Conservation (phyloP, 2,329 filamentous ascomycete genomes). For the Beauveria caledonica region DNA sequence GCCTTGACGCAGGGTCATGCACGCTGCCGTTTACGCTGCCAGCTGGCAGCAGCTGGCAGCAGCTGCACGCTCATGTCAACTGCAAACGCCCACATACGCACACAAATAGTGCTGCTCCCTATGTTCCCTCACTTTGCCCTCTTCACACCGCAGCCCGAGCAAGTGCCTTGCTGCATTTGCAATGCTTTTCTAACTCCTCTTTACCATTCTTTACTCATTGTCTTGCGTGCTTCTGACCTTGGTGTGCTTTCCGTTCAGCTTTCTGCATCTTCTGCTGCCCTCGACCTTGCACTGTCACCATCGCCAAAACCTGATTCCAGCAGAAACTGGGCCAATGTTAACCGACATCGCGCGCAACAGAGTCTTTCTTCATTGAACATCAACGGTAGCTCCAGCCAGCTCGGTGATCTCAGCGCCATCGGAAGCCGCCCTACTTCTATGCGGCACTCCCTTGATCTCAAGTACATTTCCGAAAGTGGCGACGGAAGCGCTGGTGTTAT, state of each 20-base stretch:
- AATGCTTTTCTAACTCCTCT: not conserved
- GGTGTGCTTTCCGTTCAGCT: conserved; percentile 44
- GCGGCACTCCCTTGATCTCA: conserved; percentile 51
- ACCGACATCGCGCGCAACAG: conserved; percentile 60
- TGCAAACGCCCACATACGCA: not conserved
- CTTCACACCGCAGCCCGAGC: not conserved
- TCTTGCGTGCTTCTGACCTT: conserved; percentile 26
- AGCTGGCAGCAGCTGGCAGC: conserved; percentile 4
- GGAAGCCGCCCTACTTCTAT: conserved; percentile 40
- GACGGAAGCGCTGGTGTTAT: conserved; percentile 32
- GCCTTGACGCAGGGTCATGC: not conserved
- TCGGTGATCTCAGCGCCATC: conserved; percentile 38
- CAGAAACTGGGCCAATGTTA: conserved; percentile 53
- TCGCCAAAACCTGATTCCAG: conserved; percentile 54
- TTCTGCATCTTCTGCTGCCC: conserved; percentile 70
- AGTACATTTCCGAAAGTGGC: conserved; percentile 40
- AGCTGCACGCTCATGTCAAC: not conserved
- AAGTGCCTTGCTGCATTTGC: not conserved
- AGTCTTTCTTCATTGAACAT: conserved; percentile 43
- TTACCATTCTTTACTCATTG: conserved; percentile 6
- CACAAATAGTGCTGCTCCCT: not conserved
- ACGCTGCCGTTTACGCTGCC: not conserved
- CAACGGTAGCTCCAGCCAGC: conserved; percentile 26
- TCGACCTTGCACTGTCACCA: conserved; percentile 68
- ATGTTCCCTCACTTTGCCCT: not conserved